Evolutionary conservation across 2,329 filamentous ascomycete genomes (phyloP).

Genomic region (Thelonectria blattea): DNA sequence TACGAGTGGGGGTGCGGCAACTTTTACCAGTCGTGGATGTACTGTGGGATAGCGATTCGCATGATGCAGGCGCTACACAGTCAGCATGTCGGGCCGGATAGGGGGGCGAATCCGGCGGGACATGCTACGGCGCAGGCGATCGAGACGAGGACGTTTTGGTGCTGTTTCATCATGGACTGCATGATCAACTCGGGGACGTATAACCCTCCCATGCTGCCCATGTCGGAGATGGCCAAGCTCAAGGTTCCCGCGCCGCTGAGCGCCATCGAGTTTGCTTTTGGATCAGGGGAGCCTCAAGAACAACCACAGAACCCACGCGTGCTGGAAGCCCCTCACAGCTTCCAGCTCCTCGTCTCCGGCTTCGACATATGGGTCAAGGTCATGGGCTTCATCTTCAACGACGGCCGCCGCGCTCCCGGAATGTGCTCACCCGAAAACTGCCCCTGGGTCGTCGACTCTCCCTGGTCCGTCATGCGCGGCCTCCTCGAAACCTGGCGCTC

Average conservation of each 20-base stretch:
- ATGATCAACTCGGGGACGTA: constrained; percentile 48
- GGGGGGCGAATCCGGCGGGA: constrained; percentile 33
- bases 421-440: constrained; percentile 46
- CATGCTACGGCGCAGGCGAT: constrained; percentile 37
- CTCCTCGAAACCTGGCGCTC: constrained; percentile 43
- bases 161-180: constrained; percentile 50
- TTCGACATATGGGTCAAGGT: constrained; percentile 50
- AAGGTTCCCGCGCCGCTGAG: constrained; percentile 34
- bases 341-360: constrained; percentile 45
- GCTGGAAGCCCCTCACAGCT: constrained; percentile 1
- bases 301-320: neutral
- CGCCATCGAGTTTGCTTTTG: constrained; percentile 46
- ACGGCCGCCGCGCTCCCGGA: constrained; percentile 46
- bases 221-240: constrained; percentile 40
- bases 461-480: constrained; percentile 40
- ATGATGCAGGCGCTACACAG: constrained; percentile 47
- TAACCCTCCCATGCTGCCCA: constrained; percentile 41
- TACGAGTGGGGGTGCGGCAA: constrained; percentile 49
- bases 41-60: constrained; percentile 46
- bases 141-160: constrained; percentile 49
- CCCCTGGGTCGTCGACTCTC: constrained; percentile 44
- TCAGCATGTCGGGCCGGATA: constrained; percentile 14
- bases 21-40: constrained; percentile 49
- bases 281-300: constrained; percentile 20
- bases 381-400: constrained; percentile 48